Evolutionary conservation across 1,284 basidiomycete genomes (phyloP).

Genomic region (Coniferiporia weirii): DNA sequence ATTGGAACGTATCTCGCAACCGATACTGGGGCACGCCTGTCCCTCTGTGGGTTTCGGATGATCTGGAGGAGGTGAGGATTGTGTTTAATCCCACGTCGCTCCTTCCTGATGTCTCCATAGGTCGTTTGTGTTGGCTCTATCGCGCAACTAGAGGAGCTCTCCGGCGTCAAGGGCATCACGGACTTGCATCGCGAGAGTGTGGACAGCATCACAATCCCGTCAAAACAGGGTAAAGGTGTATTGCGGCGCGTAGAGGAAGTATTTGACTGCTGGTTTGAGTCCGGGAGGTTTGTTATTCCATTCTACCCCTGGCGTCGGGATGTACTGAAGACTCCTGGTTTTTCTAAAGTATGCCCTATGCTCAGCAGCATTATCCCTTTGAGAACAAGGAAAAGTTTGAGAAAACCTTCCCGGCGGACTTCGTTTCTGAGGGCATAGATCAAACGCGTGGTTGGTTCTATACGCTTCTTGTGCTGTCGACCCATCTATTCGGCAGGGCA

Average conservation of each 20-base stretch:
- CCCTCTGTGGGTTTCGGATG: constrained; percentile 94
- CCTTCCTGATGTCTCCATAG: constrained; percentile 34
- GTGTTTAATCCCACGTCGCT: background rate
- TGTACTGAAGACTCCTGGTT: background rate
- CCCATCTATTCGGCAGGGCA: constrained; percentile 88
- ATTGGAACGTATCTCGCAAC: constrained; percentile 99
- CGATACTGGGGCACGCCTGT: constrained; percentile 99
- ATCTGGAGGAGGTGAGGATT: constrained; percentile 75
- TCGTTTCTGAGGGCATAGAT: constrained; percentile 96
- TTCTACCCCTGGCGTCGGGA: background rate
- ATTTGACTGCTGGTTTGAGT: constrained; percentile 99
- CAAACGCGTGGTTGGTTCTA: constrained; percentile 99
- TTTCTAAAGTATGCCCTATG: constrained; percentile 90
- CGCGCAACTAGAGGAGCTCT: constrained; percentile 82
- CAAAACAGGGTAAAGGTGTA: constrained; percentile 81
- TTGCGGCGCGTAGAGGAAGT: constrained; percentile 93
- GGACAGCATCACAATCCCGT: constrained; percentile 95
- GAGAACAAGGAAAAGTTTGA: constrained; percentile 91
- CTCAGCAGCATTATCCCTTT: constrained; percentile 96
- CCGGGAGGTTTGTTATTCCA: constrained; percentile 68
- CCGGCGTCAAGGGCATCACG: constrained; percentile 82
- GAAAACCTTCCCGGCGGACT: constrained; percentile 91
- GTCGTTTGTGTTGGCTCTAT: constrained; percentile 88
- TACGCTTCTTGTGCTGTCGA: constrained; percentile 92
- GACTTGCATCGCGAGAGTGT: constrained; percentile 95